Evolutionary conservation across 1,139 yeast species (phyloP), one percentile per base, ranked within the genome.

Genomic region (Yamadazyma spencermartinsiae): DNA sequence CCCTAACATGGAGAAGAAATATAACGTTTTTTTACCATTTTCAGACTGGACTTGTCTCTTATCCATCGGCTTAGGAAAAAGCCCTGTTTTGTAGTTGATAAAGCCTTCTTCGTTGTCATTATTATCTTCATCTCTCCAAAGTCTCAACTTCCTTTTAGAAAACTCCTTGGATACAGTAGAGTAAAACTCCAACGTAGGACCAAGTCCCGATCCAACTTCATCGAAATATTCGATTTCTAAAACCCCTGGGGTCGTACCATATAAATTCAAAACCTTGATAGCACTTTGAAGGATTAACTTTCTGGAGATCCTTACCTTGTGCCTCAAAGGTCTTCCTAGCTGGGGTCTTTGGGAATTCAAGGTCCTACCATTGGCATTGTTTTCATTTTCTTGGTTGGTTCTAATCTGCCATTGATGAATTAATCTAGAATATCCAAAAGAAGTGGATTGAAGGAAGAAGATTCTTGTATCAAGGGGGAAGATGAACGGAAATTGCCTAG

Each of bases 131-230:
- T 70, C 68, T 49, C 95, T 74, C 98, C 98, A 92, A 62, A 92
- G 65, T 13, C 61, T 63, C 40, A 83, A 61, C 36, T 72, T 72
- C 40, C 72, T 74, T 45, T 66, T 72, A 1, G 85, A 68, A 55
- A 68, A 88, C 44, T 84, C 92, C 44, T 70, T 79, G 0, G 97
- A 88, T 4, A 87, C 92, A 11, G 75, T 68, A 0, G 97, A 80
- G 56, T 88, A 92, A 55, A 92, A 92, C 59, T 92, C 98, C 45
- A 90, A 69, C 0, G 98, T 92, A 2, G 98, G 98, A 0, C 98
- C 98, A 36, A 89, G 65, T 0, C 98, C 98, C 1, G 96, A 84
- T 10, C 98, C 98, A n/a, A 77, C 96, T 57, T 92, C 98, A 51
- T 85, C 90, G 49, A 76, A 82, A 54, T 86, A 92, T 56, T 90